Conservation (phyloP, 2,329 filamentous ascomycete genomes). For the Trichoderma citrinoviride region DNA sequence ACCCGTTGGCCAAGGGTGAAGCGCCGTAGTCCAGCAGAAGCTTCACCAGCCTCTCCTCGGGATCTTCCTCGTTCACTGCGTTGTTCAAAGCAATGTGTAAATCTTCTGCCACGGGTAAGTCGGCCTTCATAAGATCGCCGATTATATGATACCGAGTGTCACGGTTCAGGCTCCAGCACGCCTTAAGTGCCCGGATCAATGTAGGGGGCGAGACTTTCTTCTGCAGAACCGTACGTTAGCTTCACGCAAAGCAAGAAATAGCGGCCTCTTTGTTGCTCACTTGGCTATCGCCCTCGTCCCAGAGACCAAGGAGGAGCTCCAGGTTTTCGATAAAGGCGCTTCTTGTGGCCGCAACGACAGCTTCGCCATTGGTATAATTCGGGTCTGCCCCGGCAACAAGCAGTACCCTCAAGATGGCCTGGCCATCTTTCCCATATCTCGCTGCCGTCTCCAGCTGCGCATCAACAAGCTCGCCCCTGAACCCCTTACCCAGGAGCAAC, state of each 20-base stretch:
- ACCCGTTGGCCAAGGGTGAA: slow-evolving; percentile 50
- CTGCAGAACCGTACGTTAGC: slow-evolving; percentile 29
- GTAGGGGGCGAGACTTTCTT: slow-evolving; percentile 48
- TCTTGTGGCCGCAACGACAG: slow-evolving; percentile 53
- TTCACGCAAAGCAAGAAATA: not conserved
- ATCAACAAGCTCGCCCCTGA: slow-evolving; percentile 51
- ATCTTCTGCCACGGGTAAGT: slow-evolving; percentile 47
- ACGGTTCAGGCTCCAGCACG: slow-evolving; percentile 50
- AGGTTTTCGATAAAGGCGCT: slow-evolving; percentile 51
- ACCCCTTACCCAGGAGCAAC: slow-evolving; percentile 49
- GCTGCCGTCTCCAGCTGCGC: slow-evolving; percentile 53
- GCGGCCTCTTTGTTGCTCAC: slow-evolving; percentile 27
- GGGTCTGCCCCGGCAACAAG: slow-evolving; percentile 53
- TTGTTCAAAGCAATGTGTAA: slow-evolving; percentile 51
- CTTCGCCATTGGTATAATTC: slow-evolving; percentile 54
- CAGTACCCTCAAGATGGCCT: slow-evolving; percentile 49
- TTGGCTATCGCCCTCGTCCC: slow-evolving; percentile 41
- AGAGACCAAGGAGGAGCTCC: slow-evolving; percentile 50
- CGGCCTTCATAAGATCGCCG: slow-evolving; percentile 51
- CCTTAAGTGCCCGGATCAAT: slow-evolving; percentile 50
- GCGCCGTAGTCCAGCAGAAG: slow-evolving; percentile 52
- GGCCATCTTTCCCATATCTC: slow-evolving; percentile 49
- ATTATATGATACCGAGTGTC: slow-evolving; percentile 50
- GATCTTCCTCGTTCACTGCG: slow-evolving; percentile 52
- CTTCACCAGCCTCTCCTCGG: slow-evolving; percentile 46